These are phyloP conservation scores for Bothriochloa decipiens DNA, from an alignment of 176 grass and related monocot genomes.

Conservation along the genomic window DNA sequence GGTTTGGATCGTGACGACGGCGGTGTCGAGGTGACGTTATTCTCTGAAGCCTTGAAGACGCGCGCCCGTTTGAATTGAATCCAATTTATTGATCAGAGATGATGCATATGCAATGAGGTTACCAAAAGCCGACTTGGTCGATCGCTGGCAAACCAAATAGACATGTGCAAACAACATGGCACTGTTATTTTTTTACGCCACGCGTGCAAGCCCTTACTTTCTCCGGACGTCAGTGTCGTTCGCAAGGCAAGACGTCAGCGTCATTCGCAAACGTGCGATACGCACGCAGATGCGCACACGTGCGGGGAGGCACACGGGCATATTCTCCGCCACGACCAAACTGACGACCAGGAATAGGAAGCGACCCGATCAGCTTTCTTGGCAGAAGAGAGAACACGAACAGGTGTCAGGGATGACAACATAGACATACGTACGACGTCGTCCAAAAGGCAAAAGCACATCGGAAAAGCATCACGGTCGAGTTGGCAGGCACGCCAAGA, in stretches of 20 bases:
- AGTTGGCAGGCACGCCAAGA: neutral
- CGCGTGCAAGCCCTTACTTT: neutral
- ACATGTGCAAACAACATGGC: too few species aligned
- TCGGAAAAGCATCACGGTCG: constrained; percentile 19
- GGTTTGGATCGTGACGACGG: too few species aligned
- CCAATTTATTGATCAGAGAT: too few species aligned
- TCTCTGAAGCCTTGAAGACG: too few species aligned
- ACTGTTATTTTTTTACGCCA: too few species aligned
- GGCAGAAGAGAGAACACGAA: neutral
- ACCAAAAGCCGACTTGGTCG: too few species aligned
- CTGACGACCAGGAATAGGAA: neutral
- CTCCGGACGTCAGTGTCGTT: constrained; percentile 19
- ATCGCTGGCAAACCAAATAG: too few species aligned
- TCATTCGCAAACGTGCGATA: constrained; percentile 6
- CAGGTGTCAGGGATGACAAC: neutral
- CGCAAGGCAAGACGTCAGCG: constrained; percentile 17
- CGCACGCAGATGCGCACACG: constrained; percentile 9
- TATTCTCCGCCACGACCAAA: neutral
- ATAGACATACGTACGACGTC: neutral
- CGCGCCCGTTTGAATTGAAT: too few species aligned
- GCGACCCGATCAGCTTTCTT: constrained; percentile 24
- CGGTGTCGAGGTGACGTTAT: too few species aligned
- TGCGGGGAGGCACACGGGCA: neutral
- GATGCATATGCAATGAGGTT: too few species aligned
- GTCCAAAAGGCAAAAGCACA: neutral